phyloP scores from a whole-genome alignment of 305 asterid species.

The Lippia alba region DNA sequence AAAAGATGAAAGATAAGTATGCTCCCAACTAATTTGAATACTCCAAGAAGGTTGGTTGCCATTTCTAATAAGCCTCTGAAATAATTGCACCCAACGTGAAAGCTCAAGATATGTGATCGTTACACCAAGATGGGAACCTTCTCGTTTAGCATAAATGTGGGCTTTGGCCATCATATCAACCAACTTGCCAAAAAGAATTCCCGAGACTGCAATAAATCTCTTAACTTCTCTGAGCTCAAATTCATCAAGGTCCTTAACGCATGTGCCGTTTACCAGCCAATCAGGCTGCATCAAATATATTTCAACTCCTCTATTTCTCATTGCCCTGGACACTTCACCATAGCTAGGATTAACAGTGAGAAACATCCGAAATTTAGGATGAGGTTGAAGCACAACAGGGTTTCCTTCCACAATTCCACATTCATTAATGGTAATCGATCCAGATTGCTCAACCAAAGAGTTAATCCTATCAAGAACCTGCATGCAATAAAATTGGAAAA shows the following conservation, averaged over 20 bases:
- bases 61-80: slow-evolving; percentile 69
- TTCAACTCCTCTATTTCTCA: slow-evolving; percentile 98
- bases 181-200: slow-evolving; percentile 74
- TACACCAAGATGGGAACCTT: slow-evolving; percentile 67
- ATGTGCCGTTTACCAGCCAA: slow-evolving; percentile 56
- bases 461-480: slow-evolving; percentile 99
- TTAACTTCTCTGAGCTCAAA: slow-evolving; percentile 74
- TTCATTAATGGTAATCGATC: slow-evolving; percentile 92
- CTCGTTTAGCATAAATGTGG: slow-evolving; percentile 75
- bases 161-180: slow-evolving; percentile 89
- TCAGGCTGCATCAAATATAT: slow-evolving; percentile 78
- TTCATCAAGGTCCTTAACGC: slow-evolving; percentile 43
- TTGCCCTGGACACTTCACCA: slow-evolving; percentile 99
- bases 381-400: slow-evolving; percentile 88
- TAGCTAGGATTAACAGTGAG: slow-evolving; percentile 86
- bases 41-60: slow-evolving; percentile 88
- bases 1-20: slow-evolving; percentile 85
- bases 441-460: slow-evolving; percentile 98
- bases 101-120: slow-evolving; percentile 87
- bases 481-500: slow-evolving; percentile 34
- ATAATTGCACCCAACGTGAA: slow-evolving; percentile 91
- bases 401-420: slow-evolving; percentile 93
- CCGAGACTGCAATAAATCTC: slow-evolving; percentile 76
- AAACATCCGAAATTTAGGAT: slow-evolving; percentile 92
- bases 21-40: slow-evolving; percentile 89